A percentile compares a stretch with the other conserved stretches of the same genome.
phyloP scores from a whole-genome alignment of 257 asterid species.

The Capsicum baccatum region DNA sequence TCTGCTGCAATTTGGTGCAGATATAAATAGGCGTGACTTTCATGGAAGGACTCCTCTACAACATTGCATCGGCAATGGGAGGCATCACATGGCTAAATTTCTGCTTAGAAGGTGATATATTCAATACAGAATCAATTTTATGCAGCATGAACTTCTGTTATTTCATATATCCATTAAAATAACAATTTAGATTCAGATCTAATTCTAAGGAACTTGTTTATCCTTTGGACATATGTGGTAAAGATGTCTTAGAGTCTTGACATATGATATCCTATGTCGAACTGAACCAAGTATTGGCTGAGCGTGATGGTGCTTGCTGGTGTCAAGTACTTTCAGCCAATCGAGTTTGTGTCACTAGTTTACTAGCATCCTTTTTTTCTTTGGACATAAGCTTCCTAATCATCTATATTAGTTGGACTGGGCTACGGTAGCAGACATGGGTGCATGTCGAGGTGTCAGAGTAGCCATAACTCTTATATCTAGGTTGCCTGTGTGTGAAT shows the following conservation, averaged over 20 bases:
- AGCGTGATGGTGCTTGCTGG: neutral
- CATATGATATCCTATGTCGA: neutral
- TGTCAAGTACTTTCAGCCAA: neutral
- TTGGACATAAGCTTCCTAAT: neutral
- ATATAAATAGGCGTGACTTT: slow-evolving; percentile 73
- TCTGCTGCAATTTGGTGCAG: slow-evolving; percentile 87
- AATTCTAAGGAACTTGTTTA: neutral
- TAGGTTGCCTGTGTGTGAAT: neutral
- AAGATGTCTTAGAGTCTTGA: neutral
- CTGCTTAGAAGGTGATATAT: slow-evolving; percentile 81
- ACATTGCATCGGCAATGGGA: slow-evolving; percentile 85
- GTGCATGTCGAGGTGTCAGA: neutral
- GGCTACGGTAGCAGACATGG: neutral
- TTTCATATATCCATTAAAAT: neutral
- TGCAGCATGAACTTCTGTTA: neutral
- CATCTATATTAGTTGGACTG: neutral
- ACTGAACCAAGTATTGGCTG: neutral
- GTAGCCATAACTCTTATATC: neutral
- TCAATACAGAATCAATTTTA: neutral
- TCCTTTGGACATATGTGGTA: neutral
- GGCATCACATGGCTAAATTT: slow-evolving; percentile 74
- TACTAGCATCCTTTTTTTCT: neutral
- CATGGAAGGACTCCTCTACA: slow-evolving; percentile 92
- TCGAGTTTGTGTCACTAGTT: neutral
- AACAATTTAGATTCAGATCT: neutral